Conservation (phyloP, 2,329 filamentous ascomycete genomes). For the Fusarium tupiense region DNA sequence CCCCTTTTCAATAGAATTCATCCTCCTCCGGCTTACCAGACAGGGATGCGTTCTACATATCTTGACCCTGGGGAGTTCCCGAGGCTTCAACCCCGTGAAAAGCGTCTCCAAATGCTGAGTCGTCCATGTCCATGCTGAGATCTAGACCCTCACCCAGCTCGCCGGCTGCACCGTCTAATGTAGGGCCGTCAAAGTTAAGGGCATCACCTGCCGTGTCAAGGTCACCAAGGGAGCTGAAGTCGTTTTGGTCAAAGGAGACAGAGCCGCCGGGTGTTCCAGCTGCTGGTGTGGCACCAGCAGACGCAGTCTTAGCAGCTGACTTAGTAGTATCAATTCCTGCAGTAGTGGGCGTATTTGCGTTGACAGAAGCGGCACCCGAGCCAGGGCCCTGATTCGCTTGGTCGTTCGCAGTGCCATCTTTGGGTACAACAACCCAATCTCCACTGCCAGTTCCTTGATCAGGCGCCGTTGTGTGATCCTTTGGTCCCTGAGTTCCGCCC, state of each 20-base stretch:
- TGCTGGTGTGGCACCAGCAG: slow-evolving; percentile 38
- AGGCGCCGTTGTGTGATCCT: slow-evolving; percentile 55
- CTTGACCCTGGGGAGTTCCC: slow-evolving; percentile 49
- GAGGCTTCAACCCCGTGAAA: slow-evolving; percentile 71
- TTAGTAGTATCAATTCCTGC: slow-evolving; percentile 37
- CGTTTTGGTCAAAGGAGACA: slow-evolving; percentile 62
- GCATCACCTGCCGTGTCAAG: slow-evolving; percentile 78
- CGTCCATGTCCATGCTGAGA: slow-evolving; percentile 75
- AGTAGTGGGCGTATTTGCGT: slow-evolving; percentile 47
- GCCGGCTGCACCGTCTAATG: slow-evolving; percentile 55
- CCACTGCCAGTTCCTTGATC: slow-evolving; percentile 64
- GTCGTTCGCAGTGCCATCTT: slow-evolving; percentile 62
- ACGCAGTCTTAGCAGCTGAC: slow-evolving; percentile 28
- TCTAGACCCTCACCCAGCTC: slow-evolving; percentile 66
- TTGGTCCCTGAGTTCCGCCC: slow-evolving; percentile 59
- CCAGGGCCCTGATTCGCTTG: slow-evolving; percentile 25
- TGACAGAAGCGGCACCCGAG: slow-evolving; percentile 23
- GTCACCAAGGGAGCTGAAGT: slow-evolving; percentile 72
- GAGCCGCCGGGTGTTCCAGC: slow-evolving; percentile 53
- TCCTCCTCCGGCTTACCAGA: neutral
- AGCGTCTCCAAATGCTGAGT: slow-evolving; percentile 85
- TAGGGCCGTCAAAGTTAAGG: slow-evolving; percentile 71
- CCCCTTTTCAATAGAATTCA: slow-evolving; percentile 1
- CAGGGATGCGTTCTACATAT: slow-evolving; percentile 43
- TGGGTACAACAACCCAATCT: slow-evolving; percentile 81